These are phyloP conservation scores for Boletus reticulatus DNA, from an alignment of 768 basidiomycete genomes.

Conservation along the genomic window DNA sequence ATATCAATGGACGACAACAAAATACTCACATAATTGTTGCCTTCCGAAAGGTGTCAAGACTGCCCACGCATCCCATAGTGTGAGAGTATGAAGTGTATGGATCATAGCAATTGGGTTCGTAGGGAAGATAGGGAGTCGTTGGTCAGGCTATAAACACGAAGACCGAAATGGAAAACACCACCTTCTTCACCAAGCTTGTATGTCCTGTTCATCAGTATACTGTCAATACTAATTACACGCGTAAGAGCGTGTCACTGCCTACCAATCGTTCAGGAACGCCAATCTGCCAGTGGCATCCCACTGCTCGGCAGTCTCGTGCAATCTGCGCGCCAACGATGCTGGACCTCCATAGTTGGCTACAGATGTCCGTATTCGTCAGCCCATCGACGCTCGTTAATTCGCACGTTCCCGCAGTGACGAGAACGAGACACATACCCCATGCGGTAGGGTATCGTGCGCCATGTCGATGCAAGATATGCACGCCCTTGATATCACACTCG, in stretches of 20 bases:
- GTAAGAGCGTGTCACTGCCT: constrained; percentile 16
- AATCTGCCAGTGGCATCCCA: constrained; percentile 69
- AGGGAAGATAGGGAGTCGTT: too few species aligned
- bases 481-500: constrained; percentile 65
- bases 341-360: constrained; percentile 63
- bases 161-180: constrained; percentile 23
- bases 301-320: constrained; percentile 50
- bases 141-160: neutral
- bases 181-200: constrained; percentile 90
- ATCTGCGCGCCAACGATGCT: constrained; percentile 50
- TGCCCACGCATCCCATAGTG: constrained; percentile 19
- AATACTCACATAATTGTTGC: constrained; percentile 70
- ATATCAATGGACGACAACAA: neutral
- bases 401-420: neutral
- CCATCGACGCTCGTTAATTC: neutral
- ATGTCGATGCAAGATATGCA: constrained; percentile 81
- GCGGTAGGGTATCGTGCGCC: constrained; percentile 75
- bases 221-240: neutral
- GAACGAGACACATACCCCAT: constrained; percentile 44
- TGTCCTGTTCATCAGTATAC: constrained; percentile 48
- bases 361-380: neutral
- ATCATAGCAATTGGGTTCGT: neutral
- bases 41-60: constrained; percentile 90
- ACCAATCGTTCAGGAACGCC: constrained; percentile 83
- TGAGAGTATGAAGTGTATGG: neutral